phyloP scores from a whole-genome alignment of 805 yeast genomes.

The Metschnikowia bowlesiae region DNA sequence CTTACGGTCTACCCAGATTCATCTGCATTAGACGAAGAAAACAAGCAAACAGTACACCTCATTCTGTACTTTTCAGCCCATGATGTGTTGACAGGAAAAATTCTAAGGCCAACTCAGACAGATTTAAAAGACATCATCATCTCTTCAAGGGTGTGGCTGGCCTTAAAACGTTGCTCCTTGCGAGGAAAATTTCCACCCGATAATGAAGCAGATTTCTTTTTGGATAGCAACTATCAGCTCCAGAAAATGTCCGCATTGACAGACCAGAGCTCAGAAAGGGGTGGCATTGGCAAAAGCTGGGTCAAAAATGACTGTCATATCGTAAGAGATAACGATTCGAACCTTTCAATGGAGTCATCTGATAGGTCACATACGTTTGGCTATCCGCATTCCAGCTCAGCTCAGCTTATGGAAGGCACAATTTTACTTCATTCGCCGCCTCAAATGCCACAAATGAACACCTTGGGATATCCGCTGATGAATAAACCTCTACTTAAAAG shows the following conservation, averaged over 20 bases:
- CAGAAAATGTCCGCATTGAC: constrained; percentile 28
- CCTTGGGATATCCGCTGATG: not conserved
- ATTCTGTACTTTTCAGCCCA: constrained; percentile 74
- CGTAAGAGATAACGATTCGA: not conserved
- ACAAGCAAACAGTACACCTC: constrained; percentile 57
- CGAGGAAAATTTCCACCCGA: constrained; percentile 53
- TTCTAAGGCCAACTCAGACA: constrained; percentile 55
- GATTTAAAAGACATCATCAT: constrained; percentile 49
- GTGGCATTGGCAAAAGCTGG: not conserved
- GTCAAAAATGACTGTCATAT: not conserved
- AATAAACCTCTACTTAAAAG: not conserved
- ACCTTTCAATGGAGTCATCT: not conserved
- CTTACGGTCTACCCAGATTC: constrained; percentile 38
- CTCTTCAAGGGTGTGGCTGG: constrained; percentile 46
- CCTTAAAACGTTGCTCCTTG: constrained; percentile 53
- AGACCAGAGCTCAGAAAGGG: not conserved
- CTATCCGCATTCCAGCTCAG: not conserved
- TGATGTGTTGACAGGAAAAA: constrained; percentile 59
- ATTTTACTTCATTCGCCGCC: not conserved
- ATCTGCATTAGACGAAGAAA: constrained; percentile 20
- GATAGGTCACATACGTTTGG: not conserved
- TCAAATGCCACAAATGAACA: not conserved
- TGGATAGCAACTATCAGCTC: constrained; percentile 42
- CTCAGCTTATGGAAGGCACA: not conserved
- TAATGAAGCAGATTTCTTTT: constrained; percentile 46